Evolutionary conservation across 352 stramenopile genomes (phyloP).

Genomic region (Blastocystis sp.): DNA sequence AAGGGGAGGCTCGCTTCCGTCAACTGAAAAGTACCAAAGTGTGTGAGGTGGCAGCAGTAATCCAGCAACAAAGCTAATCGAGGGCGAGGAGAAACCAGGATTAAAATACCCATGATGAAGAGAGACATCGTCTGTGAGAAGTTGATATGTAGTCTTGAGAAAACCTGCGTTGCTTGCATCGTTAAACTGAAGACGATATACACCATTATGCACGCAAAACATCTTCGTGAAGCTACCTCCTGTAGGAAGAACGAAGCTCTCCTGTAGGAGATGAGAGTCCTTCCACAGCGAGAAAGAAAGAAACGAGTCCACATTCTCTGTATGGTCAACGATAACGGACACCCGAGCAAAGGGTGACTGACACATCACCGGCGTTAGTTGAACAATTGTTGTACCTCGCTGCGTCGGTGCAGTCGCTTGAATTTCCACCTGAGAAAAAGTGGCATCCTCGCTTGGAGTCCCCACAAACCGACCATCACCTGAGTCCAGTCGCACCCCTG

Average conservation of each 20-base stretch:
- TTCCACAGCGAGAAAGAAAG: not conserved
- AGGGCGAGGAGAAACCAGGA: not conserved
- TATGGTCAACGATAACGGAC: not conserved
- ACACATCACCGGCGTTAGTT: not conserved
- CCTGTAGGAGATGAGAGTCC: not conserved
- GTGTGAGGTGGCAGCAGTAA: not conserved
- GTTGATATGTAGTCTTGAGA: not conserved
- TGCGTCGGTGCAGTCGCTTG: not conserved
- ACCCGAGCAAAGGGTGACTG: not conserved
- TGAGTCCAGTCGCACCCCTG: not conserved
- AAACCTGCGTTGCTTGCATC: slow-evolving; percentile 32
- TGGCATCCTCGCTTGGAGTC: not conserved
- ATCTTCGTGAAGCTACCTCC: too few relatives aligned
- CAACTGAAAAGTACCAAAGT: slow-evolving; percentile 15
- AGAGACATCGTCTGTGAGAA: not conserved
- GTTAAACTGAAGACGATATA: not conserved
- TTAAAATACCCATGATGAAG: not conserved
- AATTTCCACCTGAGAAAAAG: not conserved
- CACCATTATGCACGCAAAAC: not conserved
- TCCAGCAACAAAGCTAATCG: not conserved
- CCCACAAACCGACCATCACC: not conserved
- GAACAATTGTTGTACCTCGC: not conserved
- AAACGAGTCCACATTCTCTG: not conserved
- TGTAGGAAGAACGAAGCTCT: not conserved
- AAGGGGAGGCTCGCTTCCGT: not conserved